Evolutionary conservation across 2,329 filamentous ascomycete genomes (phyloP).

Genomic region (Sporothrix euskadiensis): DNA sequence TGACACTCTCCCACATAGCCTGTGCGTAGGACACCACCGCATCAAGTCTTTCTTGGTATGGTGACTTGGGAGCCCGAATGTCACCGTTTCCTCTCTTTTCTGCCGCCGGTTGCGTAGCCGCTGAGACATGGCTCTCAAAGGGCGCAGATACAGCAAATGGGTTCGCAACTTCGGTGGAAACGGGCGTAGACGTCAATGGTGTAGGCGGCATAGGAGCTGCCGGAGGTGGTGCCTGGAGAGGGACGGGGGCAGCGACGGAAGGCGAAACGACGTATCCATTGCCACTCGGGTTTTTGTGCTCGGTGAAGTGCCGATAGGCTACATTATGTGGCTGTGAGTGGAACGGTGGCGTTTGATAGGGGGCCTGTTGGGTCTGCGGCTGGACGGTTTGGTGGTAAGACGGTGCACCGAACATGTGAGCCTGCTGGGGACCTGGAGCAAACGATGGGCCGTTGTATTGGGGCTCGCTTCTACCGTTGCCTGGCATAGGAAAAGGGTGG

Average conservation of each 20-base stretch:
- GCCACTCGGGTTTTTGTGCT: not conserved
- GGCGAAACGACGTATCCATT: not conserved
- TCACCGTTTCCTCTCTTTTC: not conserved
- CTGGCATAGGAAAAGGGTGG: not conserved
- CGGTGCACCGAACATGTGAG: not conserved
- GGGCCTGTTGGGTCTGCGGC: not conserved
- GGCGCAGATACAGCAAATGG: not conserved
- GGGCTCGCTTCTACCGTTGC: too few relatives aligned
- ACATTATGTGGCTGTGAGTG: not conserved
- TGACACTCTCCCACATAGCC: slow-evolving; percentile 63
- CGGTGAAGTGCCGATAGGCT: not conserved
- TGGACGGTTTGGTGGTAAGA: not conserved
- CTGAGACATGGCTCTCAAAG: not conserved
- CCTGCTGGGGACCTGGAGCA: not conserved
- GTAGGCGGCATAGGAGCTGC: not conserved
- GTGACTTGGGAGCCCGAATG: not conserved
- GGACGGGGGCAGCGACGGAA: not conserved
- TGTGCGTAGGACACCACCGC: not conserved
- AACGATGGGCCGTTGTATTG: not conserved
- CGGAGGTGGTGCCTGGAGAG: not conserved
- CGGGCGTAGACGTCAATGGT: not conserved
- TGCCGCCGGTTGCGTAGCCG: not conserved
- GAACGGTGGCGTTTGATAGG: not conserved
- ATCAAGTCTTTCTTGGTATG: not conserved
- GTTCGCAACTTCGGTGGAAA: not conserved